These are phyloP conservation scores for Gynostemma pentaphyllum DNA, from an alignment of 306 rosid genomes.

Conservation along the genomic window DNA sequence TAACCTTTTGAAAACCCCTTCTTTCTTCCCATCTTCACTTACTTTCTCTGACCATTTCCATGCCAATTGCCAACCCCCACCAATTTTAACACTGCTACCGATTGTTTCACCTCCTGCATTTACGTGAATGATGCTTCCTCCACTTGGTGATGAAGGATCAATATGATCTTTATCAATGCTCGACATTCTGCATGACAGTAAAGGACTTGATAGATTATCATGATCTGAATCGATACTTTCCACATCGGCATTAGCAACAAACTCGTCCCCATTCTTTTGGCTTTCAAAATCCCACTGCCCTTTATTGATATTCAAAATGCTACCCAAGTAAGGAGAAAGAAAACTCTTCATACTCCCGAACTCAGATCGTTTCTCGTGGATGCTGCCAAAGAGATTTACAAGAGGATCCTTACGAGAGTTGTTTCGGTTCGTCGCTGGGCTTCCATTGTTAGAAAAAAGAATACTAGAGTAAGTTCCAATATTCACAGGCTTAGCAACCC, in stretches of 20 bases:
- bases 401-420: conserved; percentile 24
- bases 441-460: too few species aligned
- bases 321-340: conserved; percentile 24
- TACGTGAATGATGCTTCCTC: conserved; percentile 4
- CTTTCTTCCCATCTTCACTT: conserved; percentile 20
- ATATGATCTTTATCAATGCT: not conserved
- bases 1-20: conserved; percentile 27
- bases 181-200: conserved; percentile 19
- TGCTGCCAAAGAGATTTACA: conserved; percentile 29
- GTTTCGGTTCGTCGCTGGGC: too few species aligned
- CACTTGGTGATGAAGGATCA: conserved; percentile 2
- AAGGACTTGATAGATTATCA: conserved; percentile 23
- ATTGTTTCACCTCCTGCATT: conserved; percentile 13
- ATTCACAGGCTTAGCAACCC: conserved; percentile 29
- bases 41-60: conserved; percentile 20
- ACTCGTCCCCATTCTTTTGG: conserved; percentile 10
- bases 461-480: too few species aligned
- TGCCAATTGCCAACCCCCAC: conserved; percentile 35
- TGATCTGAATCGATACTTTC: too few species aligned
- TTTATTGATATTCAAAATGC: conserved; percentile 20
- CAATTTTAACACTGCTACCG: conserved; percentile 28
- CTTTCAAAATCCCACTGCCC: conserved; percentile 28
- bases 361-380: conserved; percentile 31
- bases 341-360: conserved; percentile 21
- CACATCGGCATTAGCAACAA: conserved; percentile 12